These are phyloP conservation scores for Neofusicoccum sp. DNA, from an alignment of 2,329 filamentous ascomycete species.

Conservation along the genomic window DNA sequence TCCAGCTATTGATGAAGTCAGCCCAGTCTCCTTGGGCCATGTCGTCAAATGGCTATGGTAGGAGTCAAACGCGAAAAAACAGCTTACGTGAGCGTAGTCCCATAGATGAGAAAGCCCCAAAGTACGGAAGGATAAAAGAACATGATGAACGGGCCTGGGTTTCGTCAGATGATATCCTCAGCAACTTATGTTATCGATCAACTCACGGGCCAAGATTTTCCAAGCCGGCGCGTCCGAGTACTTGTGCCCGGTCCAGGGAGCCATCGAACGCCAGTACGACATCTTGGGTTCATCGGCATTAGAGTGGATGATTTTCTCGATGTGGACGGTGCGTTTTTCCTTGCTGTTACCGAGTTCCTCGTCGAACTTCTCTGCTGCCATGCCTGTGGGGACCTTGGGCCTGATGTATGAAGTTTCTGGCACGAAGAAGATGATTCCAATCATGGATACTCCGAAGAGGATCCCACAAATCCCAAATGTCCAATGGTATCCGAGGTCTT, in stretches of 20 bases:
- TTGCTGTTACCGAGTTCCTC: slow-evolving; percentile 26
- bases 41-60: too few relatives aligned
- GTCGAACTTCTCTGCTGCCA: slow-evolving; percentile 26
- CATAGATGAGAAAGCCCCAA: slow-evolving; percentile 47
- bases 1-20: slow-evolving; percentile 28
- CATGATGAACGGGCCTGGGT: slow-evolving; percentile 33
- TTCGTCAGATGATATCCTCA: too few relatives aligned
- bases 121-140: slow-evolving; percentile 42
- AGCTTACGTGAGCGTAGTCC: slow-evolving; percentile 36
- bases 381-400: not conserved
- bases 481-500: slow-evolving; percentile 45
- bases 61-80: not conserved
- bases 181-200: too few relatives aligned
- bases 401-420: slow-evolving; percentile 34
- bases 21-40: slow-evolving; percentile 21
- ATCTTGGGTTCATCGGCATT: slow-evolving; percentile 25
- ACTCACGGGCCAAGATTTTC: slow-evolving; percentile 36
- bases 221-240: slow-evolving; percentile 36
- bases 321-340: not conserved
- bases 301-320: not conserved
- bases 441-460: slow-evolving; percentile 37
- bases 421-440: slow-evolving; percentile 34
- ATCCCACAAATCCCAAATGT: slow-evolving; percentile 46
- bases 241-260: slow-evolving; percentile 33
- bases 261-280: slow-evolving; percentile 32